A percentile compares a stretch with the other conserved stretches of the same genome.
These are phyloP conservation scores for Leccinum boreale DNA, from an alignment of 768 basidiomycete genomes.

Conservation along the genomic window DNA sequence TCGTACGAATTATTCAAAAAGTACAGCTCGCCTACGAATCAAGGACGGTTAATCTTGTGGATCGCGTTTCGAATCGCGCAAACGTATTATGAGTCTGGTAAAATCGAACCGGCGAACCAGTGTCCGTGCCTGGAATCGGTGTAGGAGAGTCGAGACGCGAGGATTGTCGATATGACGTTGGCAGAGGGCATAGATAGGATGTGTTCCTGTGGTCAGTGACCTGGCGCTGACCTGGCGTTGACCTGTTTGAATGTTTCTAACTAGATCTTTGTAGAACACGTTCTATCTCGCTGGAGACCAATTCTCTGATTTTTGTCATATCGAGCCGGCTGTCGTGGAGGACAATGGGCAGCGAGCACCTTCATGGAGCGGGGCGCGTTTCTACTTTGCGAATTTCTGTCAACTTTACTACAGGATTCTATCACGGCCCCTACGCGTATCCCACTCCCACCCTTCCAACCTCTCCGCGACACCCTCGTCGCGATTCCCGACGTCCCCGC, in stretches of 20 bases:
- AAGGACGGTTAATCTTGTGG: background rate
- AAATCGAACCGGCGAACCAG: background rate
- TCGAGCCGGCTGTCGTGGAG: slow-evolving; percentile 23
- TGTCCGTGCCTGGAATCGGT: background rate
- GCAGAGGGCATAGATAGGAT: slow-evolving; percentile 34
- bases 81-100: background rate
- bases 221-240: background rate
- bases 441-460: no score
- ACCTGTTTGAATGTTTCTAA: background rate
- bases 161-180: no score
- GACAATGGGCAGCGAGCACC: no score
- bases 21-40: background rate
- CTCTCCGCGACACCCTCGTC: slow-evolving; percentile 48
- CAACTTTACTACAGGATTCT: no score
- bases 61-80: background rate
- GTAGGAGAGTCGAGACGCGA: no score
- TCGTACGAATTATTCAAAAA: background rate
- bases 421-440: no score
- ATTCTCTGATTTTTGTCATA: slow-evolving; percentile 28
- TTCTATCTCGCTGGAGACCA: slow-evolving; percentile 59
- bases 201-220: slow-evolving; percentile 43
- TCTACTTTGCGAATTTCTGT: no score
- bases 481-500: slow-evolving; percentile 66
- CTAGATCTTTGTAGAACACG: slow-evolving; percentile 40
- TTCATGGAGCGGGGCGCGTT: no score